Evolutionary conservation across 1,284 basidiomycete species (phyloP).

Genomic region (Xerocomus amazonicus): DNA sequence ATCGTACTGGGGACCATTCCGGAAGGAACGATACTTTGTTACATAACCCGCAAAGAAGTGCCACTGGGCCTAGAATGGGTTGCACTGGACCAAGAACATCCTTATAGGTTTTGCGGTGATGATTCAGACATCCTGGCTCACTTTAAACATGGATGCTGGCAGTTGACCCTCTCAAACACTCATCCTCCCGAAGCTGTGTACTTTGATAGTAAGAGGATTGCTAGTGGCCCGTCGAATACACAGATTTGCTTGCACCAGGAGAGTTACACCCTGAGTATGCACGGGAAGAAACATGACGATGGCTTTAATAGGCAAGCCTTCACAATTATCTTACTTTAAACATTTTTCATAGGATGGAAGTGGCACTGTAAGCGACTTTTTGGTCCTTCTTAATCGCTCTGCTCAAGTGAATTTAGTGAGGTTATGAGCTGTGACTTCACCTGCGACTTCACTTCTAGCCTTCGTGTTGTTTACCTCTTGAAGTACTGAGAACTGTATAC

Average conservation of each 20-base stretch:
- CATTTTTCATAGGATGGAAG: slow-evolving; percentile 38
- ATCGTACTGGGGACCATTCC: slow-evolving; percentile 39
- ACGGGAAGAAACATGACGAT: slow-evolving; percentile 30
- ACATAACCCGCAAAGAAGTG: slow-evolving; percentile 21
- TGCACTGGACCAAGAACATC: slow-evolving; percentile 41
- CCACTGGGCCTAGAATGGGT: slow-evolving; percentile 37
- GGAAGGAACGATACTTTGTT: slow-evolving; percentile 39
- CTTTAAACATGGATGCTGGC: slow-evolving; percentile 28
- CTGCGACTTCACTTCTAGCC: slow-evolving; percentile 37
- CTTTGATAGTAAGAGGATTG: slow-evolving; percentile 41
- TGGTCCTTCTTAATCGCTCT: neutral
- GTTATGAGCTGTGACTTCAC: slow-evolving; percentile 49
- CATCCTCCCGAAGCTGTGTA: slow-evolving; percentile 38
- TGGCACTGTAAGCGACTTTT: slow-evolving; percentile 40
- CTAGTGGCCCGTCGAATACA: slow-evolving; percentile 37
- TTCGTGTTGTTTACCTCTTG: slow-evolving; percentile 36
- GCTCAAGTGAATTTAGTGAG: slow-evolving; percentile 35
- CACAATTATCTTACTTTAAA: neutral
- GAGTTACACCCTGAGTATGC: slow-evolving; percentile 17
- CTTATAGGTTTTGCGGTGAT: slow-evolving; percentile 32
- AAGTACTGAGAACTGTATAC: slow-evolving; percentile 15
- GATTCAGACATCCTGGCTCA: no score
- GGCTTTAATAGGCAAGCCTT: slow-evolving; percentile 34
- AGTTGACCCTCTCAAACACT: slow-evolving; percentile 35
- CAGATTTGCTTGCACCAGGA: slow-evolving; percentile 41